These are phyloP conservation scores for Cutaneotrichosporon mucoides DNA, from an alignment of 1,284 basidiomycete species.

Conservation along the genomic window DNA sequence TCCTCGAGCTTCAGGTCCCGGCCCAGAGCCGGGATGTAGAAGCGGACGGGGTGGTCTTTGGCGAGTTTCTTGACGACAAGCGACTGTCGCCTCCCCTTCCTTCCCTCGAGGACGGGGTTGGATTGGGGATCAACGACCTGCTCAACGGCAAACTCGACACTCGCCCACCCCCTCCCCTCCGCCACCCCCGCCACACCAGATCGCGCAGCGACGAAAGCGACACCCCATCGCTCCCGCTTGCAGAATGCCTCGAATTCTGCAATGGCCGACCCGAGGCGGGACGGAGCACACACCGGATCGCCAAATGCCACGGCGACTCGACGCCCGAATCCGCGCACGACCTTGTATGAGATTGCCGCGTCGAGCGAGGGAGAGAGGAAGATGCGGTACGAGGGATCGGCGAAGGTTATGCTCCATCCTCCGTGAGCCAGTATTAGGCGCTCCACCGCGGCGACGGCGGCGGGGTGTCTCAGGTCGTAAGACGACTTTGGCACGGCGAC, in stretches of 20 bases:
- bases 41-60: conserved; percentile 5
- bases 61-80: conserved; percentile 10
- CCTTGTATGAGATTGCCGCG: conserved; percentile 15
- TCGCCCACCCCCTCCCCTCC: conserved; percentile 4
- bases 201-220: conserved; percentile 12
- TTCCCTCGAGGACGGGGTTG: conserved; percentile 13
- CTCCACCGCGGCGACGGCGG: conserved; percentile 9
- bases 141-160: conserved; percentile 12
- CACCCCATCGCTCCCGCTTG: not conserved
- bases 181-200: not conserved
- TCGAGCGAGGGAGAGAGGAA: conserved; percentile 7
- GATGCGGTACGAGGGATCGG: conserved; percentile 15
- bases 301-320: conserved; percentile 13
- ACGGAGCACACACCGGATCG: conserved; percentile 8
- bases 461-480: conserved; percentile 3
- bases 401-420: conserved; percentile 17
- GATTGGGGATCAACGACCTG: conserved; percentile 12
- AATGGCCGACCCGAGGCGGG: not conserved
- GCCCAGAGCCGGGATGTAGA: conserved; percentile 9
- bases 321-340: not conserved
- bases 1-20: conserved; percentile 8
- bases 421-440: conserved; percentile 7
- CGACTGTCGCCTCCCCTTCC: conserved; percentile 6
- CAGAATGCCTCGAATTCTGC: conserved; percentile 8
- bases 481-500: not conserved